phyloP scores from a whole-genome alignment of 2,329 filamentous ascomycete species.

The Botrytis aclada region DNA sequence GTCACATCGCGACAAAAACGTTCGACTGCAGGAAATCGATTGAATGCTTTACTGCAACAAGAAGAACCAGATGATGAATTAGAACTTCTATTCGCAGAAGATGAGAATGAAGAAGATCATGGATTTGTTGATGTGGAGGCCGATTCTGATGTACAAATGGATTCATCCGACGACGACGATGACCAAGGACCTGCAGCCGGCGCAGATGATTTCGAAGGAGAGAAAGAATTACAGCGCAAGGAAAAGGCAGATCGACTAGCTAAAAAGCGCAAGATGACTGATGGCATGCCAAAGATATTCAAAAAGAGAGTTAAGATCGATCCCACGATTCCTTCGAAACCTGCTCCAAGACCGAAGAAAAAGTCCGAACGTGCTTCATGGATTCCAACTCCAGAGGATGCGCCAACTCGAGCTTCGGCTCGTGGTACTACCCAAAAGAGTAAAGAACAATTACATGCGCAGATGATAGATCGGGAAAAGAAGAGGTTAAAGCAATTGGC shows the following conservation, averaged over 20 bases:
- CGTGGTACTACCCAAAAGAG: constrained; percentile 61
- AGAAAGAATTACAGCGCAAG: constrained; percentile 78
- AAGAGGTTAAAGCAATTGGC: constrained; percentile 68
- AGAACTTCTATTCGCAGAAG: constrained; percentile 73
- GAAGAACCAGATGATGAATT: constrained; percentile 62
- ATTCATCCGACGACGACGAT: constrained; percentile 80
- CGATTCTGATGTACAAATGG: constrained; percentile 77
- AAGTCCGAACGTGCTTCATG: constrained; percentile 69
- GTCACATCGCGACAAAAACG: constrained; percentile 71
- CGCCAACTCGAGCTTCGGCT: constrained; percentile 59
- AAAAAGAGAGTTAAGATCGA: constrained; percentile 76
- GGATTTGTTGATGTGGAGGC: constrained; percentile 67
- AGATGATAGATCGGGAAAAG: constrained; percentile 70
- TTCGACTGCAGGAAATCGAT: constrained; percentile 79
- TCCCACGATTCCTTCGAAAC: constrained; percentile 43
- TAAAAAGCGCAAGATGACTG: constrained; percentile 79
- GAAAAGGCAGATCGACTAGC: constrained; percentile 65
- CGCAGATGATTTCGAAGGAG: constrained; percentile 69
- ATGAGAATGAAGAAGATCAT: constrained; percentile 56
- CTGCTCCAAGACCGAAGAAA: constrained; percentile 55
- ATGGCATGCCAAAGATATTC: constrained; percentile 67
- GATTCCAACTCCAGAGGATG: constrained; percentile 62
- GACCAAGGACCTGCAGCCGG: constrained; percentile 64
- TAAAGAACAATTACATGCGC: constrained; percentile 57
- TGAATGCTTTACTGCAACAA: constrained; percentile 73